These are phyloP conservation scores for Pisolithus tinctorius DNA, from an alignment of 768 basidiomycete genomes.

Conservation along the genomic window DNA sequence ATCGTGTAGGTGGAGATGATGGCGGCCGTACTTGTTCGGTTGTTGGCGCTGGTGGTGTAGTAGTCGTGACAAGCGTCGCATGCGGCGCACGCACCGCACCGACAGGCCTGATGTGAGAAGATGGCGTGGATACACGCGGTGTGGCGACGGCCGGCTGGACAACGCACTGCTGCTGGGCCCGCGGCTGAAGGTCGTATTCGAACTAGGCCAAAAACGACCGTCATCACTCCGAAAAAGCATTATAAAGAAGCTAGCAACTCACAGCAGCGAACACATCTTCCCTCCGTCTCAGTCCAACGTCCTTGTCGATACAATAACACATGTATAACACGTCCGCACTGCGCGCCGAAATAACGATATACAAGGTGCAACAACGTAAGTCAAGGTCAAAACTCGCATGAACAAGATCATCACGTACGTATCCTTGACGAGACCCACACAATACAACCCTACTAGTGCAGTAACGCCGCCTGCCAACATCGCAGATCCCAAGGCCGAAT, in stretches of 20 bases:
- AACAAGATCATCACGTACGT: conserved; percentile 36
- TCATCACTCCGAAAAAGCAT: conserved; percentile 3
- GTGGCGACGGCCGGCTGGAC: not conserved
- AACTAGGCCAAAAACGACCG: conserved; percentile 21
- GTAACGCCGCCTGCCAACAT: conserved; percentile 75
- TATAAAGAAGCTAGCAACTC: conserved; percentile 14
- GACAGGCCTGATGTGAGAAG: not conserved
- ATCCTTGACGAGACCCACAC: conserved; percentile 76
- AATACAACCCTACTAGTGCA: conserved; percentile 76
- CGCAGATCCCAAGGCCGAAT: conserved; percentile 68
- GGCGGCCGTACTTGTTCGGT: not conserved
- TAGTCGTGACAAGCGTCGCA: no score
- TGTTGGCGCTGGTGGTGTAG: not conserved
- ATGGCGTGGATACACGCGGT: not conserved
- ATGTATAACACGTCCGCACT: conserved; percentile 63
- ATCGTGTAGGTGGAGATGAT: not conserved
- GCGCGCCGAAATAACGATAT: not conserved
- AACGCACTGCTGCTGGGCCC: not conserved
- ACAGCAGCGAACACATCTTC: conserved; percentile 53
- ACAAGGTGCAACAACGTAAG: not conserved
- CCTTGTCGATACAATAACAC: conserved; percentile 61
- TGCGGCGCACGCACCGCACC: not conserved
- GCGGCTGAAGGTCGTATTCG: conserved; percentile 32
- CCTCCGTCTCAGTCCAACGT: conserved; percentile 42
- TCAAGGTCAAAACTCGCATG: not conserved